phyloP scores from a whole-genome alignment of 2,329 filamentous ascomycete genomes.

The Corynespora cassiicola region DNA sequence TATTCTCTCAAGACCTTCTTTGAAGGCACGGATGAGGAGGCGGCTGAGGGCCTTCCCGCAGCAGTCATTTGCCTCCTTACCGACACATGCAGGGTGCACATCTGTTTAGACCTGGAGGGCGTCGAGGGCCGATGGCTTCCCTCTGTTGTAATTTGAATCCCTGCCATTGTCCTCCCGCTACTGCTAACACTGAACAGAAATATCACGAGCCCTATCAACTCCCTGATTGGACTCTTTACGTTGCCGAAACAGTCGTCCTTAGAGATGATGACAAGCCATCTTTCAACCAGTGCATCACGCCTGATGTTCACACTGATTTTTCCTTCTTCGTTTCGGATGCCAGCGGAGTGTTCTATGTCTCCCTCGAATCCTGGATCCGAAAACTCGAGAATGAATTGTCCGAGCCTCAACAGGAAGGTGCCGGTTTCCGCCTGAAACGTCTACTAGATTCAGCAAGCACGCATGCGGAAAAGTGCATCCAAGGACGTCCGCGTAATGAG shows the following conservation, averaged over 20 bases:
- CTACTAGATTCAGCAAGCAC: conserved; percentile 61
- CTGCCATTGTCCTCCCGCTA: background rate
- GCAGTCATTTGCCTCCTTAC: conserved; percentile 66
- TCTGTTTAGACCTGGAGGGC: conserved; percentile 67
- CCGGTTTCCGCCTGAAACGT: conserved; percentile 62
- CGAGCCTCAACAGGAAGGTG: conserved; percentile 57
- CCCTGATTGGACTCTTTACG: conserved; percentile 34
- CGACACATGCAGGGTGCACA: conserved; percentile 60
- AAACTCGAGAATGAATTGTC: conserved; percentile 64
- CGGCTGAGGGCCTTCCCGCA: conserved; percentile 59
- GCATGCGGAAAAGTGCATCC: conserved; percentile 56
- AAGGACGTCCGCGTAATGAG: conserved; percentile 29
- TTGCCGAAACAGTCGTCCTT: conserved; percentile 51
- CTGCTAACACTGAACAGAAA: conserved; percentile 21
- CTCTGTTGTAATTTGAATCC: conserved; percentile 34
- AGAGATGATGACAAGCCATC: conserved; percentile 29
- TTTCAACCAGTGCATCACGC: conserved; percentile 62
- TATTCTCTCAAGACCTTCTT: conserved; percentile 57
- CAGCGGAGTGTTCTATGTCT: conserved; percentile 61
- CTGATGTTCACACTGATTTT: conserved; percentile 62
- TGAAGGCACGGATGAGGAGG: conserved; percentile 57
- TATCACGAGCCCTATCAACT: conserved; percentile 22
- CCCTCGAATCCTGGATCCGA: conserved; percentile 62
- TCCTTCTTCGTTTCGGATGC: conserved; percentile 65
- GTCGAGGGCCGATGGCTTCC: conserved; percentile 70